Percentiles rank a stretch among this genome's conserved stretches.
Evolutionary conservation across 1,139 yeast genomes (phyloP).

Genomic region (Suhomyces coccinellae): DNA sequence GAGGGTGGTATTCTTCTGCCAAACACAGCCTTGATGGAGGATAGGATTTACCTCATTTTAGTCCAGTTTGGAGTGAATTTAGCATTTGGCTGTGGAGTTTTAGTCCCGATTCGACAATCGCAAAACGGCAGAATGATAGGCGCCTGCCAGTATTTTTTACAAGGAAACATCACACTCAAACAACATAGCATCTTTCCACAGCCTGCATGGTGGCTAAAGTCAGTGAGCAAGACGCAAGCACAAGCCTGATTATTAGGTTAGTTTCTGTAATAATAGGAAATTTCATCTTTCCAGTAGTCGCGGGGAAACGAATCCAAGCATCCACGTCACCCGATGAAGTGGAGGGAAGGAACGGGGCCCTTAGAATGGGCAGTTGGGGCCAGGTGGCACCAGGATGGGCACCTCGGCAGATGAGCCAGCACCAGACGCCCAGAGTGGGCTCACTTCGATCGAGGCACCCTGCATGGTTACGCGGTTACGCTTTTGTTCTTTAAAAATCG

Average conservation of each 20-base stretch:
- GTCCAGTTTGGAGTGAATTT: conserved; percentile 2
- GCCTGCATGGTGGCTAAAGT: conserved; percentile 6
- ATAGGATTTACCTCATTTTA: neutral
- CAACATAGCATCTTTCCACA: conserved; percentile 4
- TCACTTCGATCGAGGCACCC: neutral
- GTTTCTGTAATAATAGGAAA: neutral
- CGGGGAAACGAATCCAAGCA: neutral
- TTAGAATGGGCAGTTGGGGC: neutral
- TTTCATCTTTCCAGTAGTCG: conserved; percentile 2
- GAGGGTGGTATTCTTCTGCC: neutral
- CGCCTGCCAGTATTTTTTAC: neutral
- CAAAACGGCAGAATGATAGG: conserved; percentile 1
- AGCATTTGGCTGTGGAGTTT: conserved; percentile 1
- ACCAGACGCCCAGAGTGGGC: neutral
- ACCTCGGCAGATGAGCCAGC: neutral
- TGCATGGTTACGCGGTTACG: conserved; percentile 1
- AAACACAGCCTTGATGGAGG: neutral
- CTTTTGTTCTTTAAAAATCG: conserved; percentile 2
- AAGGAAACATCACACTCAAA: neutral
- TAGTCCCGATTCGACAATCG: conserved; percentile 2
- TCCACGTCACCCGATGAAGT: neutral
- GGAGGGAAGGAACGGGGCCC: neutral
- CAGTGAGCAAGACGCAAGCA: conserved; percentile 3
- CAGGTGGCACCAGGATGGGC: conserved; percentile 1
- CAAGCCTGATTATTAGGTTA: conserved; percentile 1